A percentile compares a stretch with the other conserved stretches of the same genome.
phyloP scores from a whole-genome alignment of 257 asterid species.

The Gentiana straminea region DNA sequence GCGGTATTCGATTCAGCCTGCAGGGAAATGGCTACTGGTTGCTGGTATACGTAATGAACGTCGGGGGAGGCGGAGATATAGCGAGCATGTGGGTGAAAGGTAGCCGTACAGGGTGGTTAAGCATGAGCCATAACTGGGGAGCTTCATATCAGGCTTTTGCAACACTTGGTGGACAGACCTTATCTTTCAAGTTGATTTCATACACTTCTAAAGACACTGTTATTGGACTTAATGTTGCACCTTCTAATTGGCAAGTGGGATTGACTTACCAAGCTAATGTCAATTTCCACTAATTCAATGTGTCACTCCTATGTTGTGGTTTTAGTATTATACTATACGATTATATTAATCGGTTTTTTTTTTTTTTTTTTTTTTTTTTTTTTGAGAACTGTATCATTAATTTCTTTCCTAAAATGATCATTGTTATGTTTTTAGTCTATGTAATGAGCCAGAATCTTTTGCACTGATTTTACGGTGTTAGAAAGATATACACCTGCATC shows the following conservation, averaged over 20 bases:
- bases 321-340: too few species aligned
- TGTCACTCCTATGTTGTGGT: too few species aligned
- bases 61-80: constrained; percentile 62
- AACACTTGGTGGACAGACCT: constrained; percentile 54
- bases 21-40: constrained; percentile 86
- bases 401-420: too few species aligned
- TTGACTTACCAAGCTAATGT: constrained; percentile 33
- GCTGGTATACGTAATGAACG: constrained; percentile 73
- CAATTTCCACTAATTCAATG: constrained; percentile 43
- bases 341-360: too few species aligned
- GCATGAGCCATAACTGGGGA: constrained; percentile 96
- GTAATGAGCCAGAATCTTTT: too few species aligned
- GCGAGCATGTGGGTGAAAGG: constrained; percentile 67
- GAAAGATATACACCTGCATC: too few species aligned
- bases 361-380: too few species aligned
- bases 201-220: constrained; percentile 49
- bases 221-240: constrained; percentile 50
- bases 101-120: constrained; percentile 57
- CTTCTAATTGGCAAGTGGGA: constrained; percentile 50
- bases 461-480: too few species aligned
- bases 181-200: constrained; percentile 57
- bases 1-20: constrained; percentile 44
- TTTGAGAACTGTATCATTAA: too few species aligned
- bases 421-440: too few species aligned
- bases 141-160: constrained; percentile 77